These are phyloP conservation scores for Microbotryum intermedium DNA, from an alignment of 1,284 basidiomycete species.

Conservation along the genomic window DNA sequence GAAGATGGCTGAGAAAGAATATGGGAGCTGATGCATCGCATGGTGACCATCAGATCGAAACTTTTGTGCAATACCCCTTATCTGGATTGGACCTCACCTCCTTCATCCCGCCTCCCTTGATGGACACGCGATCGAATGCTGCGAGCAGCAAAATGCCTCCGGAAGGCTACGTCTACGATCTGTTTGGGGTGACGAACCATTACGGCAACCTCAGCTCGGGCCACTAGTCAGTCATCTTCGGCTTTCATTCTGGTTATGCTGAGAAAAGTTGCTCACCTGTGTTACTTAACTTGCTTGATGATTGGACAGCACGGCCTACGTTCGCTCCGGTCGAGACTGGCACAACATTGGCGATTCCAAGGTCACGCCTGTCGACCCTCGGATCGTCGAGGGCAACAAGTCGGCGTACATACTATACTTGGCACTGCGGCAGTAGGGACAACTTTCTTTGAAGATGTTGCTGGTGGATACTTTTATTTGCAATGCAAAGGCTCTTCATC, in stretches of 20 bases:
- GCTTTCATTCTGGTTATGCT: not conserved
- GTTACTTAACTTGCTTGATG: not conserved
- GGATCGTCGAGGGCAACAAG: conserved; percentile 14
- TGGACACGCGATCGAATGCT: conserved; percentile 10
- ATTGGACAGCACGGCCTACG: conserved; percentile 31
- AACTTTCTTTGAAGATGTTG: no score
- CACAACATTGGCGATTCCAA: conserved; percentile 34
- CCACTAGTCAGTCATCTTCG: conserved; percentile 60
- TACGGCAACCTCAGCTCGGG: conserved; percentile 81
- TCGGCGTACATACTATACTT: conserved; percentile 27
- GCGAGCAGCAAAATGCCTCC: not conserved
- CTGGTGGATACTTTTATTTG: no score
- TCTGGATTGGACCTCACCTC: conserved; percentile 75
- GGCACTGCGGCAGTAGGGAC: not conserved
- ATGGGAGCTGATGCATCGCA: conserved; percentile 65
- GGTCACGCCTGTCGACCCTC: conserved; percentile 21
- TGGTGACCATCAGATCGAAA: conserved; percentile 44
- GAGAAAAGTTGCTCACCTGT: not conserved
- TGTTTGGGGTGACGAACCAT: conserved; percentile 57
- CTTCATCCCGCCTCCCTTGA: conserved; percentile 63
- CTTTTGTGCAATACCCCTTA: conserved; percentile 58
- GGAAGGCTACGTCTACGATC: conserved; percentile 41
- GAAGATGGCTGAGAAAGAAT: not conserved
- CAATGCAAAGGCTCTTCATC: no score
- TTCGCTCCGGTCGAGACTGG: conserved; percentile 30